phyloP scores from a whole-genome alignment of 2,329 filamentous ascomycete species.

The Sphaerulina musiva region DNA sequence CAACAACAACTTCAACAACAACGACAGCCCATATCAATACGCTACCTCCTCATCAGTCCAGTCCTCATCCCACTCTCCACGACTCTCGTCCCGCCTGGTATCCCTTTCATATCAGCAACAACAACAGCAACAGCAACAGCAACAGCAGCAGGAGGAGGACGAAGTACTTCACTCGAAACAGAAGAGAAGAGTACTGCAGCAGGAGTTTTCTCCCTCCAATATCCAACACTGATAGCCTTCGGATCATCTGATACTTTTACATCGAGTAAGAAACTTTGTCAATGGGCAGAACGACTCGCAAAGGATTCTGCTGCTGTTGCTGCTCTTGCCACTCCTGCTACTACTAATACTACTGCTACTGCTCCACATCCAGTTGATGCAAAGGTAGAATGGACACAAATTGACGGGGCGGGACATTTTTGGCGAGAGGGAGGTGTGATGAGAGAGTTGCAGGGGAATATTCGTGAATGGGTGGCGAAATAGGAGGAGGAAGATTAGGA shows the following conservation, averaged over 20 bases:
- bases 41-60: slow-evolving; percentile 45
- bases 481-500: no score
- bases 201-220: slow-evolving; percentile 47
- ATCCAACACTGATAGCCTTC: slow-evolving; percentile 63
- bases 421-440: slow-evolving; percentile 40
- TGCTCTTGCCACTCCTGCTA: no score
- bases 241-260: slow-evolving; percentile 72
- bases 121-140: background rate
- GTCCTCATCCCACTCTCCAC: slow-evolving; percentile 41
- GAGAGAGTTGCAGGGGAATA: slow-evolving; percentile 20
- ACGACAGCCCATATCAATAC: slow-evolving; percentile 13
- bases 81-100: slow-evolving; percentile 25
- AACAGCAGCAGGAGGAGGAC: background rate
- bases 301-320: slow-evolving; percentile 22
- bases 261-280: slow-evolving; percentile 55
- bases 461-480: slow-evolving; percentile 23
- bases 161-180: slow-evolving; percentile 1
- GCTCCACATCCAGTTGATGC: background rate
- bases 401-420: slow-evolving; percentile 48
- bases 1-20: slow-evolving; percentile 23
- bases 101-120: slow-evolving; percentile 19
- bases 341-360: no score
- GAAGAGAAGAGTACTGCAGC: background rate
- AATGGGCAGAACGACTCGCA: slow-evolving; percentile 56
- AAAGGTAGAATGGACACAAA: slow-evolving; percentile 39